Conservation (phyloP, 257 asterid species). For the Plantago elongata region DNA sequence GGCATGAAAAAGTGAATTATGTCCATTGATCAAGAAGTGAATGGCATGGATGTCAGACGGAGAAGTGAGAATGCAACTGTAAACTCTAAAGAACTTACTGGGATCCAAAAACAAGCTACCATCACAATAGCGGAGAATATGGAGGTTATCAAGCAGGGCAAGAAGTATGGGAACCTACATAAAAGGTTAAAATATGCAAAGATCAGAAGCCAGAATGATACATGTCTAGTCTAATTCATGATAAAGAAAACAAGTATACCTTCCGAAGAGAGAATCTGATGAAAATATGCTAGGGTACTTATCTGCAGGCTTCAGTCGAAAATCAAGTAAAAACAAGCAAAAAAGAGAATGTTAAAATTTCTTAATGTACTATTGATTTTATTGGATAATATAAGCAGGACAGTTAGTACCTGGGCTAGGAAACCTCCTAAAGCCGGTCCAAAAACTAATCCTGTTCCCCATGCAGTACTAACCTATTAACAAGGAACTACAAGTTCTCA, state of each 20-base stretch:
- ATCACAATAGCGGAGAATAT: slow-evolving; percentile 42
- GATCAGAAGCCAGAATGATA: background rate
- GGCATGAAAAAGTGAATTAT: too few relatives aligned
- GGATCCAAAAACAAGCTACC: slow-evolving; percentile 58
- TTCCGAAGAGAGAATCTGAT: slow-evolving; percentile 47
- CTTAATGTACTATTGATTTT: too few relatives aligned
- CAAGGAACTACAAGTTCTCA: slow-evolving; percentile 2
- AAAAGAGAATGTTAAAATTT: background rate
- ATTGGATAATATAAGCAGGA: too few relatives aligned
- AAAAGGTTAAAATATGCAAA: slow-evolving; percentile 8
- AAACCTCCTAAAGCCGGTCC: slow-evolving; percentile 92
- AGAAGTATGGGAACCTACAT: slow-evolving; percentile 70
- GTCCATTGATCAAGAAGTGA: background rate
- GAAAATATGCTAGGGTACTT: slow-evolving; percentile 60
- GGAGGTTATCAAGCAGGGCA: slow-evolving; percentile 68
- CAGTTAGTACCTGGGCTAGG: slow-evolving; percentile 67
- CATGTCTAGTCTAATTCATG: background rate
- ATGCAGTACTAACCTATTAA: slow-evolving; percentile 70
- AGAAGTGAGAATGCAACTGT: background rate
- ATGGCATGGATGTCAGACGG: background rate
- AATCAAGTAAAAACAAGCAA: background rate
- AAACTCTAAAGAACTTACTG: slow-evolving; percentile 33
- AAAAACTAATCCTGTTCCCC: slow-evolving; percentile 77
- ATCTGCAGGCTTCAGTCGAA: slow-evolving; percentile 63
- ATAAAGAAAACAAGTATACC: slow-evolving; percentile 33